Evolutionary conservation across 805 yeast genomes (phyloP).

Genomic region (Nakazawaea ernobii): DNA sequence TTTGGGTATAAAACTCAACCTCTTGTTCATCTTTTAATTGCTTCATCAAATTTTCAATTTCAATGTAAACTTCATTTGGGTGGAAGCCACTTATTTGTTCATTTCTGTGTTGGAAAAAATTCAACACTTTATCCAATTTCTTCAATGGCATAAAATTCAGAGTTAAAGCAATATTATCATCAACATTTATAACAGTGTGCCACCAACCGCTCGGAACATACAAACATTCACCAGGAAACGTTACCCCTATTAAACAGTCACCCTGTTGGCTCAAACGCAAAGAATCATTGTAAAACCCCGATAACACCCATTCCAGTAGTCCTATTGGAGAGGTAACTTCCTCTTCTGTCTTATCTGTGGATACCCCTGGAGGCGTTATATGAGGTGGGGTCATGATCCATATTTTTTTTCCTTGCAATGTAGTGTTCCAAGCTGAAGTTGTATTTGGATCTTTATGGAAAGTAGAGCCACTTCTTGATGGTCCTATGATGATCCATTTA

Average conservation of each 20-base stretch:
- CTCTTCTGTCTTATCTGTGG: slow-evolving; percentile 67
- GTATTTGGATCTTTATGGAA: slow-evolving; percentile 92
- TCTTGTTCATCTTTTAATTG: slow-evolving; percentile 15
- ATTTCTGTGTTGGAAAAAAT: slow-evolving; percentile 60
- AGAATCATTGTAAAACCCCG: slow-evolving; percentile 75
- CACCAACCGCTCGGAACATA: slow-evolving; percentile 97
- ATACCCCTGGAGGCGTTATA: slow-evolving; percentile 78
- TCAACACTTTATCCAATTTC: slow-evolving; percentile 53
- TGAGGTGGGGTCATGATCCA: slow-evolving; percentile 89
- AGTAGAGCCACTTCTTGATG: slow-evolving; percentile 76
- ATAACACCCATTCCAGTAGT: slow-evolving; percentile 83
- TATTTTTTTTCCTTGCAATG: slow-evolving; percentile 65
- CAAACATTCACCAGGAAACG: slow-evolving; percentile 78
- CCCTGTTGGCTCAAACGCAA: slow-evolving; percentile 40
- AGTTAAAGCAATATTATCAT: slow-evolving; percentile 80
- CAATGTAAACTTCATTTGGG: slow-evolving; percentile 41
- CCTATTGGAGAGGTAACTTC: slow-evolving; percentile 93
- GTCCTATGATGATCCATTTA: slow-evolving; percentile 89
- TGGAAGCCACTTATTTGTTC: slow-evolving; percentile 80
- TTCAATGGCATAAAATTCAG: slow-evolving; percentile 79
- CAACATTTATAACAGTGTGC: slow-evolving; percentile 87
- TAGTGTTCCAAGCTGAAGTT: slow-evolving; percentile 88
- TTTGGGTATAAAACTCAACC: slow-evolving; percentile 2
- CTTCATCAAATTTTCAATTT: slow-evolving; percentile 27
- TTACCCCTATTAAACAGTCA: slow-evolving; percentile 61